Conservation (phyloP, 1,139 yeast species). For the Wickerhamiella pararugosa region DNA sequence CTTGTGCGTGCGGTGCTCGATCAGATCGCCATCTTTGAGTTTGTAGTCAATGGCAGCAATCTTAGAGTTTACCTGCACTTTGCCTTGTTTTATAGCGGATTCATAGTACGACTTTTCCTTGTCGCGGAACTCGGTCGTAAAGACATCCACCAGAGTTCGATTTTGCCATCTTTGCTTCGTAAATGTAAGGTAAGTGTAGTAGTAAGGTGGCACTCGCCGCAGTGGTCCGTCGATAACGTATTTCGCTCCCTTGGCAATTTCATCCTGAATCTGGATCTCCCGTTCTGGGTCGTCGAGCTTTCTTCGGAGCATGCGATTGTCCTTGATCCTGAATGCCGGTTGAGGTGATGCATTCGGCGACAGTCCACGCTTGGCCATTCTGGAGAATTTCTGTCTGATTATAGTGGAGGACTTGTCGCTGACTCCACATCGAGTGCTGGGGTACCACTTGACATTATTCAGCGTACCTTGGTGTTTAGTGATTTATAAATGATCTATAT, state of each 20-base stretch:
- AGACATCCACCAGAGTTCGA: conserved; percentile 60
- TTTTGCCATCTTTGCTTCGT: conserved; percentile 91
- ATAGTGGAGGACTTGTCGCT: too few species aligned
- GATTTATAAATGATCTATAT: too few species aligned
- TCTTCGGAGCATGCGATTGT: conserved; percentile 14
- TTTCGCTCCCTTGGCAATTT: conserved; percentile 18
- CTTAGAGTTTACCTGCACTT: conserved; percentile 53
- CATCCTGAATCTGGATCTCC: conserved; percentile 14
- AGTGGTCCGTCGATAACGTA: conserved; percentile 30
- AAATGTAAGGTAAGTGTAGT: conserved; percentile 75
- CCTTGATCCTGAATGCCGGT: conserved; percentile 6
- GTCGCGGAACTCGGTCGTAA: conserved; percentile 73
- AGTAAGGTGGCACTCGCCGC: conserved; percentile 71
- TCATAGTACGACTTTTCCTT: conserved; percentile 53
- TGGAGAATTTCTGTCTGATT: too few species aligned
- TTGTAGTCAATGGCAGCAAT: conserved; percentile 51
- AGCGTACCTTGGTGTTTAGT: too few species aligned
- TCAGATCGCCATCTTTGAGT: conserved; percentile 71
- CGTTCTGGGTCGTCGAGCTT: conserved; percentile 15
- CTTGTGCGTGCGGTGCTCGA: conserved; percentile 68
- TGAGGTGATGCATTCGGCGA: background rate
- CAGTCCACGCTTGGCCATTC: too few species aligned
- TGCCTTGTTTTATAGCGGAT: conserved; percentile 53
- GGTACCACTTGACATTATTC: too few species aligned
- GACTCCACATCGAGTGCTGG: too few species aligned